Evolutionary conservation across 495 filamentous ascomycete genomes (phyloP), one percentile per base, ranked within the genome.

Genomic region (Penicillium paradoxum): DNA sequence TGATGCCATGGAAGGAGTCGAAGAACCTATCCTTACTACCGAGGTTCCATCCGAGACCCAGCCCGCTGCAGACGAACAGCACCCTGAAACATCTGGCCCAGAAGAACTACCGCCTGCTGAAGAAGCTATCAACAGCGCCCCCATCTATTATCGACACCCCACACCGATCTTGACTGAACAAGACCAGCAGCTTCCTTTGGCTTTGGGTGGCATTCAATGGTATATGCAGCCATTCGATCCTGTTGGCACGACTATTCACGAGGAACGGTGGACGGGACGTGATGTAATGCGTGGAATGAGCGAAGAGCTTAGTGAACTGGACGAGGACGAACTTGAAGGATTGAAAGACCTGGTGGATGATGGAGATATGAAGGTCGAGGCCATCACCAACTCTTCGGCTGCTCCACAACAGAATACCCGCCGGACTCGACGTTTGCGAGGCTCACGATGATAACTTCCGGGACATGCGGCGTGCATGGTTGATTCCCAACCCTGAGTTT

Each of bases 231-330:
- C 82, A 10, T 92, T 93, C 60, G 83, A 92, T 33, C 88, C 86
- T 0, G 64, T 80, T 45, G 90, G 92, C 15, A 95, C 88, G 0
- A 89, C 80, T 1, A 73, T 89, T 18, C 72, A 85, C 58, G 86
- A 90, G 45, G 87, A 91, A 69, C 78, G 84, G 50, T 91, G 87
- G 83, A 84, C 82, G 4, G 90, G 87, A 11, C 77, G 85, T 17
- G 87, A 90, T 44, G 81, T 87, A 8, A 77, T 89, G 59, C 80
- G 88, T 14, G 84, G 80, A 14, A 83, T 91, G 74, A 91, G 88
- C 52, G 91, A 93, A 65, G 88, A 92, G 50, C 75, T 96, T 6
- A 91, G 84, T 46, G 91, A 95, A 55, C 80, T 96, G 59, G 90
- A 92, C 49, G 91, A 95, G 42, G 90, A 91, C 15, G 87, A 90